These are phyloP conservation scores for Didymella lethalis DNA, from an alignment of 2,329 filamentous ascomycete species.

Conservation along the genomic window DNA sequence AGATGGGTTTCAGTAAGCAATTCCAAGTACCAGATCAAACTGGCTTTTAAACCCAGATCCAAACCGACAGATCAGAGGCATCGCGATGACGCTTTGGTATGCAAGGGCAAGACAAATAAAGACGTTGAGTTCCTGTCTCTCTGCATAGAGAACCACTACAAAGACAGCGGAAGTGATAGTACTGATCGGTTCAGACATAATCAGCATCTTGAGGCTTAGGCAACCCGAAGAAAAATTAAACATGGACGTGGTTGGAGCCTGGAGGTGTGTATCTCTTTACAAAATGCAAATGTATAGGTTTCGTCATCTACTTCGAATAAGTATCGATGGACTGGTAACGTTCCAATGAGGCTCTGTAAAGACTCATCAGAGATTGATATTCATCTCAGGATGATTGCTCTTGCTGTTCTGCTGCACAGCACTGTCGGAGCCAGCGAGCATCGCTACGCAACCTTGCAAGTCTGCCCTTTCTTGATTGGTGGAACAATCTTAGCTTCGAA, in stretches of 20 bases:
- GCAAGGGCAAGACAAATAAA: not conserved
- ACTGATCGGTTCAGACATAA: not conserved
- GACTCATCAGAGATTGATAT: not conserved
- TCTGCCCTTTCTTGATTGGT: conserved; percentile 6
- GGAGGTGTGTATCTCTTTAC: not conserved
- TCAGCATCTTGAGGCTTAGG: not conserved
- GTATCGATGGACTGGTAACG: not conserved
- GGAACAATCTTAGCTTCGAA: conserved; percentile 13
- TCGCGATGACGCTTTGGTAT: not conserved
- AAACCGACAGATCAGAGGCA: not conserved
- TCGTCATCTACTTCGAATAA: not conserved
- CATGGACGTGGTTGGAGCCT: not conserved
- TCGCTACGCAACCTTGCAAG: not conserved
- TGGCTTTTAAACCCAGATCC: not conserved
- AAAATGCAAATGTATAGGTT: not conserved
- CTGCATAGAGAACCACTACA: not conserved
- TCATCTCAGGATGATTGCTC: not conserved
- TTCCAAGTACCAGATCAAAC: not conserved
- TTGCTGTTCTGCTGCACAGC: not conserved
- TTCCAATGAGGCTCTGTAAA: not conserved
- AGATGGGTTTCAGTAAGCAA: not conserved
- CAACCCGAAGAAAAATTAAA: not conserved
- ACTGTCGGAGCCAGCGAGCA: not conserved
- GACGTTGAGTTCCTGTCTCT: not conserved
- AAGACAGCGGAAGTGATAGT: not conserved